Conservation (phyloP, 1,139 yeast genomes). For the Pichia inconspicua region DNA sequence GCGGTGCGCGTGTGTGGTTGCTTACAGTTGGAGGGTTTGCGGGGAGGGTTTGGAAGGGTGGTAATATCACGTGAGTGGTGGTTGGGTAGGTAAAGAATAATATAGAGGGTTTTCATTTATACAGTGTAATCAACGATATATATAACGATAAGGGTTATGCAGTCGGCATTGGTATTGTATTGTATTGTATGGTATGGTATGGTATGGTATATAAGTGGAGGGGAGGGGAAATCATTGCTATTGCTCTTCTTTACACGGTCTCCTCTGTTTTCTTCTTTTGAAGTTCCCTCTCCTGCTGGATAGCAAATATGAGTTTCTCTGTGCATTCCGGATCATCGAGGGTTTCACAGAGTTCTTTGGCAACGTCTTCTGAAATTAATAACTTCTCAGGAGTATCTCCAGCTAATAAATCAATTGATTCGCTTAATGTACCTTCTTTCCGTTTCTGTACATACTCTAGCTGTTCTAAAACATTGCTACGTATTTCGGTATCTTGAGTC, state of each 20-base stretch:
- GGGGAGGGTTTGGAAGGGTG: neutral
- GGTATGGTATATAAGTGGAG: no score
- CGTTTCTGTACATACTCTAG: conserved; percentile 1
- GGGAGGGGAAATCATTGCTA: no score
- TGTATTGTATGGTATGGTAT: neutral
- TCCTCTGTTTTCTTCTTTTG: neutral
- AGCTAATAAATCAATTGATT: neutral
- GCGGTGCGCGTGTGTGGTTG: conserved; percentile 5
- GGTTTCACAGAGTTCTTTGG: conserved; percentile 15
- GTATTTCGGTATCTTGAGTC: conserved; percentile 16
- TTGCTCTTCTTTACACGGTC: neutral
- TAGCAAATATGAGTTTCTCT: conserved; percentile 19
- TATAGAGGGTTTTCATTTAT: no score
- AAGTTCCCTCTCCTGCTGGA: conserved; percentile 20
- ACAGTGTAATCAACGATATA: no score
- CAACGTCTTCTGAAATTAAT: conserved; percentile 22
- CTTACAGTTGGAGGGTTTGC: neutral
- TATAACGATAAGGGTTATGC: neutral
- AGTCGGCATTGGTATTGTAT: no score
- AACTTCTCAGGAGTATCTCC: conserved; percentile 14
- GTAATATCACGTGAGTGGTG: neutral
- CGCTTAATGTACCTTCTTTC: conserved; percentile 1
- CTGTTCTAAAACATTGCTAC: conserved; percentile 7
- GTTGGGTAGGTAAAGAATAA: neutral
- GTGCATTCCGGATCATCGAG: conserved; percentile 19